These are phyloP conservation scores for Aspergillus unguis DNA, from an alignment of 2,329 filamentous ascomycete genomes.

Conservation along the genomic window DNA sequence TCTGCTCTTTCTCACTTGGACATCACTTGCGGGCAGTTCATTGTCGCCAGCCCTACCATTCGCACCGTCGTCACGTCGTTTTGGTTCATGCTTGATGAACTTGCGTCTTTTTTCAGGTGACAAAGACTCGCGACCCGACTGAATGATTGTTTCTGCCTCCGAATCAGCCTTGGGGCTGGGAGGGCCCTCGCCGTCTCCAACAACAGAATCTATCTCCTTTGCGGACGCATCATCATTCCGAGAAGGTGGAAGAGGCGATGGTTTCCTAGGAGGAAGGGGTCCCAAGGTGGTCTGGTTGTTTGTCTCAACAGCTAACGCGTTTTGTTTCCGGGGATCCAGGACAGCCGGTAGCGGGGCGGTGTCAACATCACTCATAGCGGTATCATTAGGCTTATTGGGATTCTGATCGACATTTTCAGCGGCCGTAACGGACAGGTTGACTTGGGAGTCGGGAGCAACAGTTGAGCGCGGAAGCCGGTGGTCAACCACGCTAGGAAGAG, in stretches of 20 bases:
- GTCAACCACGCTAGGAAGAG: constrained; percentile 23
- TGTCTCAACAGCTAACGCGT: constrained; percentile 31
- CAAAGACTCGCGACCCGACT: constrained; percentile 44
- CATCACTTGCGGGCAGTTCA: constrained; percentile 22
- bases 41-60: constrained; percentile 20
- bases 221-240: constrained; percentile 22
- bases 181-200: constrained; percentile 33
- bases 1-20: constrained; percentile 30
- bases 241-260: constrained; percentile 18
- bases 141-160: constrained; percentile 50
- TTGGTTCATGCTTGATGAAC: constrained; percentile 38
- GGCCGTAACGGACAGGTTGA: constrained; percentile 34
- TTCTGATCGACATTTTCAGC: constrained; percentile 46
- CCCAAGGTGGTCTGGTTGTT: constrained; percentile 25
- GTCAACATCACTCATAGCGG: constrained; percentile 49
- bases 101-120: constrained; percentile 48
- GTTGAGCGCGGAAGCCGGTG: constrained; percentile 33
- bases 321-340: constrained; percentile 33
- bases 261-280: constrained; percentile 23
- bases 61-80: constrained; percentile 30
- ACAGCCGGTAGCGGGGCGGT: constrained; percentile 39
- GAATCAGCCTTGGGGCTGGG: constrained; percentile 45
- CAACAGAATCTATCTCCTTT: constrained; percentile 25
- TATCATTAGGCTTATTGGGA: constrained; percentile 38
- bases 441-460: constrained; percentile 31